A percentile compares a stretch with the other conserved stretches of the same genome.
Evolutionary conservation across 2,329 filamentous ascomycete species (phyloP).

Genomic region (Colletotrichum karsti): DNA sequence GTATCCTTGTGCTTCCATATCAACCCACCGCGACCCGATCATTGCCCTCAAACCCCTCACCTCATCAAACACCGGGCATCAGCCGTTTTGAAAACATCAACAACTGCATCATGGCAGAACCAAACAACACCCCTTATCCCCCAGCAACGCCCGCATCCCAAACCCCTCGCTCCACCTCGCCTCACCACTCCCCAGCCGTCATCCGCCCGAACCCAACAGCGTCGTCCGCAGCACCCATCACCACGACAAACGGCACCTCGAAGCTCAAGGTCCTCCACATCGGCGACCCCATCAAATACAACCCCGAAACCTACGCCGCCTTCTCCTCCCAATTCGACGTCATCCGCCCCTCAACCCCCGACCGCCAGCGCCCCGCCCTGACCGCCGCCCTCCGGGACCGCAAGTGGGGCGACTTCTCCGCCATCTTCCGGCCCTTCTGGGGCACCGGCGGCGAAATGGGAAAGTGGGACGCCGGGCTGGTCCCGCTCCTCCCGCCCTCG

Average conservation of each 20-base stretch:
- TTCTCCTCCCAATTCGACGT: conserved; percentile 56
- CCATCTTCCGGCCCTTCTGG: conserved; percentile 69
- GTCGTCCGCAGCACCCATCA: conserved; percentile 31
- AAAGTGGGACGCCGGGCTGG: conserved; percentile 68
- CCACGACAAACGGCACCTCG: conserved; percentile 32
- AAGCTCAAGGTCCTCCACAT: conserved; percentile 75
- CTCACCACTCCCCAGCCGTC: conserved; percentile 37
- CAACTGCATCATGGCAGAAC: conserved; percentile 50
- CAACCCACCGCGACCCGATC: not conserved
- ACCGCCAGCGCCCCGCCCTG: conserved; percentile 61
- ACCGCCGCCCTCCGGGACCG: conserved; percentile 56
- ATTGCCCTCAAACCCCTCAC: not conserved
- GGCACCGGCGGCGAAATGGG: conserved; percentile 73
- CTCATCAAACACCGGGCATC: not conserved
- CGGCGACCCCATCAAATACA: conserved; percentile 69
- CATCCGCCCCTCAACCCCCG: conserved; percentile 57
- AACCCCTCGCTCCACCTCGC: conserved; percentile 53
- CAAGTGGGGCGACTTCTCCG: conserved; percentile 64
- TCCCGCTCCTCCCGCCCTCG: conserved; percentile 60
- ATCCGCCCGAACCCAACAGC: not conserved
- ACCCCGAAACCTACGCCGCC: conserved; percentile 53
- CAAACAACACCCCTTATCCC: conserved; percentile 55
- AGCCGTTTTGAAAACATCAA: too few species aligned
- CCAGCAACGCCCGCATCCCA: conserved; percentile 37
- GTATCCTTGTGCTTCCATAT: not conserved